Conservation (phyloP, 1,284 basidiomycete genomes). For the Takashimella koratensis region DNA sequence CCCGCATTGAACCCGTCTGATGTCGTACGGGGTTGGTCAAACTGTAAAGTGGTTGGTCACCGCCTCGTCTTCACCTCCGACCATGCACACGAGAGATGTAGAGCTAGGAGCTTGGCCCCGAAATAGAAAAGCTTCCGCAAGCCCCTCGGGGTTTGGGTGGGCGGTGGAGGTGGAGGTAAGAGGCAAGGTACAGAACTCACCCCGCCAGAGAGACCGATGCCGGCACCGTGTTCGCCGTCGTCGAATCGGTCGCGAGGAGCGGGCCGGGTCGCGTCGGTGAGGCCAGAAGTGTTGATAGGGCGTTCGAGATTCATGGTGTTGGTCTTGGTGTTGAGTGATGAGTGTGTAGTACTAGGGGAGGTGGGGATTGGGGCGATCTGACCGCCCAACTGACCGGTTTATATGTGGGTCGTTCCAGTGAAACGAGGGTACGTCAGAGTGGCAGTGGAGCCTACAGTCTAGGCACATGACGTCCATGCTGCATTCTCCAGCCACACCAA, state of each 20-base stretch:
- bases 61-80: no score
- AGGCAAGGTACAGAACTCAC: constrained; percentile 14
- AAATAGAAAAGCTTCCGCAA: no score
- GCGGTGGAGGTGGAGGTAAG: not conserved
- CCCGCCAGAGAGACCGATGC: constrained; percentile 29
- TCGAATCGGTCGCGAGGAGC: constrained; percentile 12
- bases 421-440: not conserved
- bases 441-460: not conserved
- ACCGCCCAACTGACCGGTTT: not conserved
- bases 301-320: constrained; percentile 24
- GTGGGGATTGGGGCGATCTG: not conserved
- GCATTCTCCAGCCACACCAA: no score
- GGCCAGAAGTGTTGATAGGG: constrained; percentile 18
- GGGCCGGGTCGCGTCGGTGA: not conserved
- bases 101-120: no score
- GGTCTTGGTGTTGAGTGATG: not conserved
- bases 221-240: constrained; percentile 29
- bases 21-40: not conserved
- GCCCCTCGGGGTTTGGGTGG: no score
- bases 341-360: constrained; percentile 3
- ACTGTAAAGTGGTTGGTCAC: not conserved
- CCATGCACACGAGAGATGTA: no score
- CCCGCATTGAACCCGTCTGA: constrained; percentile 28
- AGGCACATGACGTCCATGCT: not conserved
- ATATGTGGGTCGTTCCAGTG: no score